A percentile compares a stretch with the other conserved stretches of the same genome.
phyloP scores from a whole-genome alignment of 2,329 filamentous ascomycete species.

The Diplocarpon mali region DNA sequence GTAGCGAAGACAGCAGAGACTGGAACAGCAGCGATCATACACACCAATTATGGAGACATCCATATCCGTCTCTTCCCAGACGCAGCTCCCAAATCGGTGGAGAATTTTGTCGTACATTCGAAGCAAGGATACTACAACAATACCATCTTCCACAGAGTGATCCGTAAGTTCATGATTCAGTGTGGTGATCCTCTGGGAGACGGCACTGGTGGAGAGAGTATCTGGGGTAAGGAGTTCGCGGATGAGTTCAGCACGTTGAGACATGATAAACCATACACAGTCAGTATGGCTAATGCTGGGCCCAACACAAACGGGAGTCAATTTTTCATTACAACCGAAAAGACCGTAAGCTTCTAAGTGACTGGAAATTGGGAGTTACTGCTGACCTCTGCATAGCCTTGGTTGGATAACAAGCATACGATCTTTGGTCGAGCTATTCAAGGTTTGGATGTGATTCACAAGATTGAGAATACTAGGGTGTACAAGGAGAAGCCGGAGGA shows the following conservation, averaged over 20 bases:
- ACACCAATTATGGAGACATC: slow-evolving; percentile 91
- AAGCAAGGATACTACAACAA: slow-evolving; percentile 92
- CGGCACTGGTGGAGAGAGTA: slow-evolving; percentile 80
- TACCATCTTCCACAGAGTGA: slow-evolving; percentile 94
- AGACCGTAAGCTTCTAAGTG: slow-evolving; percentile 51
- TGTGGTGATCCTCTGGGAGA: slow-evolving; percentile 76
- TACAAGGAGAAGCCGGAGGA: slow-evolving; percentile 89
- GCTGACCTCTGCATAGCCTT: slow-evolving; percentile 43
- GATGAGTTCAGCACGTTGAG: slow-evolving; percentile 87
- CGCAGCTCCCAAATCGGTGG: slow-evolving; percentile 84
- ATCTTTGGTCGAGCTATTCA: slow-evolving; percentile 87
- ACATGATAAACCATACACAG: slow-evolving; percentile 91
- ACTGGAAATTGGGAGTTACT: neutral
- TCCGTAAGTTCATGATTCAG: slow-evolving; percentile 97
- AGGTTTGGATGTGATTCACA: slow-evolving; percentile 88
- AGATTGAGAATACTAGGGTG: slow-evolving; percentile 83
- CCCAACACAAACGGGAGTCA: slow-evolving; percentile 92
- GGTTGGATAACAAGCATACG: slow-evolving; percentile 93
- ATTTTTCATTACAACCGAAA: slow-evolving; percentile 98
- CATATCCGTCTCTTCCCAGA: slow-evolving; percentile 87
- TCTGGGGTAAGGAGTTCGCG: slow-evolving; percentile 85
- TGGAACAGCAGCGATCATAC: slow-evolving; percentile 71
- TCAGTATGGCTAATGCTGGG: slow-evolving; percentile 96
- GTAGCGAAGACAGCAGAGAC: slow-evolving; percentile 56
- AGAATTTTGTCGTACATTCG: slow-evolving; percentile 92